phyloP scores from a whole-genome alignment of 495 filamentous ascomycete species.

The Talaromyces trachyspermus region DNA sequence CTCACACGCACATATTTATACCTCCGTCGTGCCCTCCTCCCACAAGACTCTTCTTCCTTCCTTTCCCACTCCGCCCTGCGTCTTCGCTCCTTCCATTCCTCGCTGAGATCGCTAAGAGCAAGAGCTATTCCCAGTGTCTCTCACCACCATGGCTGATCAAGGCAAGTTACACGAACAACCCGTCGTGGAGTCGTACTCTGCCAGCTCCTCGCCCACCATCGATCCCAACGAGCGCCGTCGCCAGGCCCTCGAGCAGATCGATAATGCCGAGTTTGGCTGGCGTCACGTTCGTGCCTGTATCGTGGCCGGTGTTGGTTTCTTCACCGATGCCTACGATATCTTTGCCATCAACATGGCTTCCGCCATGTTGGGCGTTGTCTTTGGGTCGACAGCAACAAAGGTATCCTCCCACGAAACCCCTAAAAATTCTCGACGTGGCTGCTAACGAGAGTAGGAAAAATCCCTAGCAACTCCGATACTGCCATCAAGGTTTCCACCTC shows the following conservation, averaged over 20 bases:
- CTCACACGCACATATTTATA: constrained; percentile 4
- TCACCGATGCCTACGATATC: constrained; percentile 73
- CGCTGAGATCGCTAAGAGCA: background rate
- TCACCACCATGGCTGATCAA: constrained; percentile 4
- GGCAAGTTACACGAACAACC: constrained; percentile 3
- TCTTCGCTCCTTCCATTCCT: background rate
- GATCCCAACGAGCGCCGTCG: constrained; percentile 68
- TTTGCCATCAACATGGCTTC: constrained; percentile 72
- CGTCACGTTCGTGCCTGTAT: constrained; percentile 68
- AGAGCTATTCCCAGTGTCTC: too few relatives aligned
- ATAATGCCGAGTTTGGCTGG: constrained; percentile 74
- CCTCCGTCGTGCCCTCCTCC: background rate
- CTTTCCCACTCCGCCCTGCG: background rate
- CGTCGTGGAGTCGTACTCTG: constrained; percentile 3
- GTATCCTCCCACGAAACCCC: too few relatives aligned
- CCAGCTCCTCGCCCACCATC: background rate
- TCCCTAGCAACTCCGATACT: constrained; percentile 61
- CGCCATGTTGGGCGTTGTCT: constrained; percentile 67
- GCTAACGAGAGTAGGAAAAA: constrained; percentile 37
- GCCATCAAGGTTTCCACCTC: constrained; percentile 88
- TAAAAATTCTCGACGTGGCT: too few relatives aligned
- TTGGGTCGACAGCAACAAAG: constrained; percentile 30
- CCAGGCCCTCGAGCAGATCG: constrained; percentile 68
- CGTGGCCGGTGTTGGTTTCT: constrained; percentile 81
- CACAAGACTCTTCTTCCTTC: background rate